Percentiles rank a stretch among this genome's conserved stretches.
Evolutionary conservation across 345 rosid genomes (phyloP).

Genomic region (Eucalyptus curtisii): DNA sequence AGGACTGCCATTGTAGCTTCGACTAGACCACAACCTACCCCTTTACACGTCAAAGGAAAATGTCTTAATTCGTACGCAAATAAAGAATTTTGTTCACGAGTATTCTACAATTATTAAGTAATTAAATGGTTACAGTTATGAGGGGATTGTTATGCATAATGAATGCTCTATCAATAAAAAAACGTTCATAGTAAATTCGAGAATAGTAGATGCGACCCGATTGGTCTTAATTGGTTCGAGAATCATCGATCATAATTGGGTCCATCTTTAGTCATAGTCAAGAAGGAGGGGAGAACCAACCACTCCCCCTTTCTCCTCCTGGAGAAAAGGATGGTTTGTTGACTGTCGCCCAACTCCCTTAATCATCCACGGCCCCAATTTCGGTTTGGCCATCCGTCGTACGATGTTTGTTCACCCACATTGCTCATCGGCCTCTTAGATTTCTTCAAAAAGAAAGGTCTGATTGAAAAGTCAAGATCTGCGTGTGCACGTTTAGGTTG

Average conservation of each 20-base stretch:
- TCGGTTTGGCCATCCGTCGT: neutral
- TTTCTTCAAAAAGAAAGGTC: neutral
- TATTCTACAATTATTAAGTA: neutral
- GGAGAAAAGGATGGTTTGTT: neutral
- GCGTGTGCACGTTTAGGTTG: neutral
- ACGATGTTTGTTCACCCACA: neutral
- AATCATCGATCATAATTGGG: neutral
- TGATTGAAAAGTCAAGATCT: neutral
- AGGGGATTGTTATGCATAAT: neutral
- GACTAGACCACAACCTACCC: neutral
- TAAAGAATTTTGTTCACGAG: neutral
- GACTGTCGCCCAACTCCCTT: neutral
- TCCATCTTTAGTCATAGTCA: neutral
- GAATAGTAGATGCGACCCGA: neutral
- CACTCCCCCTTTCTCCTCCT: neutral
- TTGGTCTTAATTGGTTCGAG: too few species aligned
- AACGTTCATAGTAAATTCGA: neutral
- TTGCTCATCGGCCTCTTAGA: neutral
- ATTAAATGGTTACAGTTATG: neutral
- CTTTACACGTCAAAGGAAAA: neutral
- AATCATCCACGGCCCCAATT: neutral
- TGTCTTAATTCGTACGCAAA: neutral
- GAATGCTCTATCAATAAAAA: neutral
- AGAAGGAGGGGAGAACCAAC: neutral
- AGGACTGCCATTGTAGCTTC: neutral